Percentiles rank a stretch among this genome's conserved stretches.
Conservation (phyloP, 768 basidiomycete genomes). For the Naganishia vaughanmartiniae region DNA sequence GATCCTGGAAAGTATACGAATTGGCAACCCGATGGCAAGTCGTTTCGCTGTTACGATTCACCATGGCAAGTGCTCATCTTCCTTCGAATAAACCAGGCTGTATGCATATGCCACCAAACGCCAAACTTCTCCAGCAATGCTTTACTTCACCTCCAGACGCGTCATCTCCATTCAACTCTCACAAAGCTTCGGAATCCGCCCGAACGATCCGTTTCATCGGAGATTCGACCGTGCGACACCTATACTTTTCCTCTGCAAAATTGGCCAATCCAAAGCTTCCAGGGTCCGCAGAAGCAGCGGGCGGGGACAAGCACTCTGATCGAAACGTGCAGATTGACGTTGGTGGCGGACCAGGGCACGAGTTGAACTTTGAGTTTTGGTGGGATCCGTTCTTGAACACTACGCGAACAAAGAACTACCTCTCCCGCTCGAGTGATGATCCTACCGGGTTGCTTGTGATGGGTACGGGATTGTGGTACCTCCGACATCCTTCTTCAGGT, state of each 20-base stretch:
- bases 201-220: conserved; percentile 73
- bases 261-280: conserved; percentile 56
- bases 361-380: conserved; percentile 46
- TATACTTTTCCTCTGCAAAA: conserved; percentile 73
- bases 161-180: conserved; percentile 21
- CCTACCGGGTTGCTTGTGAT: conserved; percentile 70
- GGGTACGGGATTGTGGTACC: conserved; percentile 85
- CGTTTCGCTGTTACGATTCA: conserved; percentile 25
- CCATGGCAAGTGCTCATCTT: background rate
- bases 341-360: conserved; percentile 28
- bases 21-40: conserved; percentile 85
- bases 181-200: conserved; percentile 43
- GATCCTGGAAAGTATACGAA: conserved; percentile 61
- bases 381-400: conserved; percentile 79
- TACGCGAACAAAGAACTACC: conserved; percentile 58
- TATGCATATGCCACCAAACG: conserved; percentile 58
- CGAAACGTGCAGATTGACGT: conserved; percentile 34
- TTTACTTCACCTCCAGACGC: conserved; percentile 23
- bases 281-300: conserved; percentile 42
- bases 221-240: conserved; percentile 74
- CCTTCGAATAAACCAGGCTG: conserved; percentile 63
- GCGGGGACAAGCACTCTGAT: conserved; percentile 69
- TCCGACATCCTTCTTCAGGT: conserved; percentile 72
- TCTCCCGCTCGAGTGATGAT: conserved; percentile 47
- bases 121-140: conserved; percentile 30